Base-by-base conservation (phyloP, 1,284 basidiomycete genomes). In the Austroboletus novae-zelandiae region DNA sequence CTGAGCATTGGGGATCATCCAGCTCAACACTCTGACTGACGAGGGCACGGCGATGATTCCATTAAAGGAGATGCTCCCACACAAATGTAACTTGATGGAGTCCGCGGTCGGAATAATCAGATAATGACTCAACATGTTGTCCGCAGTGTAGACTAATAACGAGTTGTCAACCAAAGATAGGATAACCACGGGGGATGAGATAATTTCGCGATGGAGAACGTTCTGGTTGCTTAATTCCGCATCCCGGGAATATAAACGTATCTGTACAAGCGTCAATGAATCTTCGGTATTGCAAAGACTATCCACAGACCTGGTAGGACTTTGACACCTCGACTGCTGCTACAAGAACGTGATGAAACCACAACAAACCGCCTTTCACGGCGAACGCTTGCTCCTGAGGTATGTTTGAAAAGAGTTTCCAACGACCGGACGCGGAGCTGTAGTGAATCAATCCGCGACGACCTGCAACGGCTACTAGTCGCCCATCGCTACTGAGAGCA, bases 341-440 rank as follows among this genome's bases (percentile, higher is more conserved):
- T 52, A 99, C 86, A 47, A 99, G 76, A 5, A 98, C 91, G 65
- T 98, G 95, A 58, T 96, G 91, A 66, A 97, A 99, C 97, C 97
- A 99, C 18, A 96, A 71, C 60, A 99, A 69, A 4, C 97, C 97
- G 17, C 97, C 97, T 61, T 86, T 83, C 11, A 99, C 94, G 3
- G 77, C 70, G 61, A 99, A 97, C 0, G 85, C 84, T 57, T 92
- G 84, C 66, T 98, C 96, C 69, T 99, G 93, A n/a, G 81, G 74
- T 54, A 89, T 81, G 56, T 86, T 85, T 9, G 78, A 78, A 62
- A 98, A 99, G 37, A 89, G 66, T 70, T 98, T 99, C 97, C 97
- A 99, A 32, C 96, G 76, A 10, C 97, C 96, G 5, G 94, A 97
- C 0, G 86, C 83, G 20, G 91, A 86, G 56, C 94, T 97, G 65